These are phyloP conservation scores for Ochromonas danica DNA, from an alignment of 108 stramenopile species.

Conservation along the genomic window DNA sequence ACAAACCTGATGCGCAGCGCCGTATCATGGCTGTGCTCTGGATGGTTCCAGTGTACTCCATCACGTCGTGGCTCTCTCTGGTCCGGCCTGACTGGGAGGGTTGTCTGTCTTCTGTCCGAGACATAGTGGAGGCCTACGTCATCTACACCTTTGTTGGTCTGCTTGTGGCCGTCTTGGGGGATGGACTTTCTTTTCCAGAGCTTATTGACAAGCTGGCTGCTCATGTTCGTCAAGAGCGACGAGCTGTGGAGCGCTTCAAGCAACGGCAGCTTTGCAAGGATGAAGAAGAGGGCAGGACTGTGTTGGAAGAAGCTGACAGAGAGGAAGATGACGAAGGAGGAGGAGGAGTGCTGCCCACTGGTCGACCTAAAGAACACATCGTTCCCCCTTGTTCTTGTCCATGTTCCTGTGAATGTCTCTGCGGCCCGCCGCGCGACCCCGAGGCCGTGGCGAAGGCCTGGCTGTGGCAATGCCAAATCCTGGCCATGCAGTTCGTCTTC, in stretches of 20 bases:
- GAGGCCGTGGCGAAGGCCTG: conserved; percentile 69
- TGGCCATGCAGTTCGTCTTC: conserved; percentile 88
- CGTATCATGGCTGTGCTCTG: conserved; percentile 84
- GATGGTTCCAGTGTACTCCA: conserved; percentile 78
- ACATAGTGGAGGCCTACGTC: conserved; percentile 84
- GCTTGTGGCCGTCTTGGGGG: conserved; percentile 77
- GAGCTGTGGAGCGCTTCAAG: background rate
- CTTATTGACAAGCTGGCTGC: conserved; percentile 51
- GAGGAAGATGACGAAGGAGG: background rate
- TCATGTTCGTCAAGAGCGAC: background rate
- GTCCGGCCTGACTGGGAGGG: conserved; percentile 70
- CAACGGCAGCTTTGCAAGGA: background rate
- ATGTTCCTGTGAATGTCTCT: too few relatives aligned
- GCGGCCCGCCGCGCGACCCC: conserved; percentile 58
- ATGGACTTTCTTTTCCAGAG: conserved; percentile 71
- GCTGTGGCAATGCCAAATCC: conserved; percentile 75
- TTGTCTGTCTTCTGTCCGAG: conserved; percentile 79
- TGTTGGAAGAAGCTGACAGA: background rate
- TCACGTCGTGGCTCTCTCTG: conserved; percentile 77
- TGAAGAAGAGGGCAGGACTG: background rate
- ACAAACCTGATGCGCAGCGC: conserved; percentile 77
- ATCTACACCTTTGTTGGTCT: conserved; percentile 82
- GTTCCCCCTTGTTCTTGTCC: conserved; percentile 62
- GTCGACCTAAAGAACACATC: conserved; percentile 60
- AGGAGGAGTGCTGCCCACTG: background rate